These are phyloP conservation scores for Corylus americana DNA, from an alignment of 306 rosid species.

Conservation along the genomic window DNA sequence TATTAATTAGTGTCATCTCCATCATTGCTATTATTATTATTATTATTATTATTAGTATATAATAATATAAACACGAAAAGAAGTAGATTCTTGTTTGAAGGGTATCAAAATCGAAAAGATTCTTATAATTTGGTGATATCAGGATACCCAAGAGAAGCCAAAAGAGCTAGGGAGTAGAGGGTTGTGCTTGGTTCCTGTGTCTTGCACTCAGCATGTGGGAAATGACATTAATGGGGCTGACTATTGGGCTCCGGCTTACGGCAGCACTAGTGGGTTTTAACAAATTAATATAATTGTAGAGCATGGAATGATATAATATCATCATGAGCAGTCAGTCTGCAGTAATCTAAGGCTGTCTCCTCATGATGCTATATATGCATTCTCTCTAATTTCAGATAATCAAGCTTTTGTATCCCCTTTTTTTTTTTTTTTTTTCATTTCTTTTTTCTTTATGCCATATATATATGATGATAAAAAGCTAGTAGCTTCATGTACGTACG, in stretches of 20 bases:
- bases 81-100: not conserved
- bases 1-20: slow-evolving; percentile 26
- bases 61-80: not conserved
- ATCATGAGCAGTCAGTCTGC: slow-evolving; percentile 69
- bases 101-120: not conserved
- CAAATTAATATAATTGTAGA: no score
- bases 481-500: not conserved
- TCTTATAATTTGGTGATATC: not conserved
- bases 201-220: slow-evolving; percentile 77
- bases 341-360: slow-evolving; percentile 61
- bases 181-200: slow-evolving; percentile 76
- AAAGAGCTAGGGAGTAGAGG: slow-evolving; percentile 80
- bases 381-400: slow-evolving; percentile 4
- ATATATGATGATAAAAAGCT: not conserved
- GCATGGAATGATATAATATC: slow-evolving; percentile 47
- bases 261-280: slow-evolving; percentile 38
- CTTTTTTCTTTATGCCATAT: not conserved
- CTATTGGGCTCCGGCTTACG: slow-evolving; percentile 81
- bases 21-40: slow-evolving; percentile 26
- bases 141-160: slow-evolving; percentile 40
- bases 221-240: slow-evolving; percentile 67
- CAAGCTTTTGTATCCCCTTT: no score
- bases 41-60: no score
- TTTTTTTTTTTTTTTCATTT: no score
- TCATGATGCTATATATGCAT: slow-evolving; percentile 63